Percentiles rank a stretch among this genome's conserved stretches.
These are phyloP conservation scores for Entelexis paramagnoliae DNA, from an alignment of 1,139 yeast genomes.

Conservation along the genomic window DNA sequence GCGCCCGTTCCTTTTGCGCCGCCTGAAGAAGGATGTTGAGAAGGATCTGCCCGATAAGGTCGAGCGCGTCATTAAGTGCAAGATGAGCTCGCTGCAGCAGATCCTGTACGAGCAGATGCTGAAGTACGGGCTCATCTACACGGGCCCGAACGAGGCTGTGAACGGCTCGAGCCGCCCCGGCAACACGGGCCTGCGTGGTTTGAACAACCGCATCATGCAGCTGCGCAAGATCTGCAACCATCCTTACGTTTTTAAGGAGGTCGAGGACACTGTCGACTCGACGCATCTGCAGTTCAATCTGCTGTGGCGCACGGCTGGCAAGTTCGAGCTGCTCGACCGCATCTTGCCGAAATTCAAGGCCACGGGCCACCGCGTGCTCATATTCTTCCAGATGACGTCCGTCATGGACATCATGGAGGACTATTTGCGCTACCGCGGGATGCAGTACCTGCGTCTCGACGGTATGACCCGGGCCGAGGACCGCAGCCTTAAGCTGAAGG, in stretches of 20 bases:
- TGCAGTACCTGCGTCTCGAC: constrained; percentile 81
- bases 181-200: constrained; percentile 51
- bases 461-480: constrained; percentile 95
- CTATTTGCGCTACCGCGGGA: constrained; percentile 60
- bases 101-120: constrained; percentile 82
- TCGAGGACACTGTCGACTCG: constrained; percentile 47
- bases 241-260: constrained; percentile 92
- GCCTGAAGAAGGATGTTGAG: constrained; percentile 91
- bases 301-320: constrained; percentile 86
- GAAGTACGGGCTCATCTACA: constrained; percentile 73
- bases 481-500: constrained; percentile 71
- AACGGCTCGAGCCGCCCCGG: constrained; percentile 31
- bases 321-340: constrained; percentile 82
- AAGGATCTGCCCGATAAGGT: constrained; percentile 89
- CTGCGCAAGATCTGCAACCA: constrained; percentile 92
- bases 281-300: constrained; percentile 46
- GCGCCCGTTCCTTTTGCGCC: constrained; percentile 81
- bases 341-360: constrained; percentile 77
- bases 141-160: constrained; percentile 33
- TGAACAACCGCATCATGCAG: constrained; percentile 93
- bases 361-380: constrained; percentile 81
- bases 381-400: constrained; percentile 97
- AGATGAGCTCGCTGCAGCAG: constrained; percentile 69
- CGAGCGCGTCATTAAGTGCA: constrained; percentile 83
- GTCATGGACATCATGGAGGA: constrained; percentile 99